A percentile compares a stretch with the other conserved stretches of the same genome.
Conservation (phyloP, 495 filamentous ascomycete genomes). For the Clohesyomyces aquaticus region DNA sequence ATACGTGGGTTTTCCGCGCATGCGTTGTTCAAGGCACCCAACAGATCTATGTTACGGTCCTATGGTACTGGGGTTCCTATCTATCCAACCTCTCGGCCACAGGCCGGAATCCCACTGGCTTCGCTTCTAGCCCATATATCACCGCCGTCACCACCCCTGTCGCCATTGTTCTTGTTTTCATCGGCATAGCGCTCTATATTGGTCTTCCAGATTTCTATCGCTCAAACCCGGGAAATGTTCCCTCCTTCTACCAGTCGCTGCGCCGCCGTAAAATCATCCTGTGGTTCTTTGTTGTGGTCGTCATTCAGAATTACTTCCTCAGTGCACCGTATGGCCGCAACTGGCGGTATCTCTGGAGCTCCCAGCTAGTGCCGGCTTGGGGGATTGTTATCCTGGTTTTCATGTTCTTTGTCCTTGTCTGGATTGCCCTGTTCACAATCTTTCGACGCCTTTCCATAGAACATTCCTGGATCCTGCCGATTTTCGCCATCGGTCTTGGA, state of each 20-base stretch:
- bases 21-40: constrained; percentile 66
- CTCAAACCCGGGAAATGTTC: constrained; percentile 68
- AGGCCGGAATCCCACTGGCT: constrained; percentile 23
- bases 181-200: constrained; percentile 57
- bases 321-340: constrained; percentile 65
- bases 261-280: constrained; percentile 63
- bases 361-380: constrained; percentile 59
- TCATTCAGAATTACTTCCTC: constrained; percentile 71
- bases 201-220: constrained; percentile 70
- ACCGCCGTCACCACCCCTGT: constrained; percentile 56
- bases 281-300: constrained; percentile 64
- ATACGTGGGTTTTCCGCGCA: constrained; percentile 67
- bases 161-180: constrained; percentile 56
- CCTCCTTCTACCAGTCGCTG: constrained; percentile 61
- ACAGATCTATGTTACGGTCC: constrained; percentile 63
- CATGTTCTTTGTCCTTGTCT: constrained; percentile 63
- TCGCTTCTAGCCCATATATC: constrained; percentile 46
- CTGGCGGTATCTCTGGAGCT: constrained; percentile 65
- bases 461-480: constrained; percentile 67
- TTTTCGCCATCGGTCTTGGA: constrained; percentile 67
- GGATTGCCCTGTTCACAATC: constrained; percentile 54
- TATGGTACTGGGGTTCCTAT: constrained; percentile 67
- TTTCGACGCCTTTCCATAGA: constrained; percentile 57
- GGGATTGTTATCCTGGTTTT: constrained; percentile 57
- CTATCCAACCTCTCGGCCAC: constrained; percentile 22